Conservation (phyloP, 2,329 filamentous ascomycete genomes). For the Colletotrichum orchidophilum region DNA sequence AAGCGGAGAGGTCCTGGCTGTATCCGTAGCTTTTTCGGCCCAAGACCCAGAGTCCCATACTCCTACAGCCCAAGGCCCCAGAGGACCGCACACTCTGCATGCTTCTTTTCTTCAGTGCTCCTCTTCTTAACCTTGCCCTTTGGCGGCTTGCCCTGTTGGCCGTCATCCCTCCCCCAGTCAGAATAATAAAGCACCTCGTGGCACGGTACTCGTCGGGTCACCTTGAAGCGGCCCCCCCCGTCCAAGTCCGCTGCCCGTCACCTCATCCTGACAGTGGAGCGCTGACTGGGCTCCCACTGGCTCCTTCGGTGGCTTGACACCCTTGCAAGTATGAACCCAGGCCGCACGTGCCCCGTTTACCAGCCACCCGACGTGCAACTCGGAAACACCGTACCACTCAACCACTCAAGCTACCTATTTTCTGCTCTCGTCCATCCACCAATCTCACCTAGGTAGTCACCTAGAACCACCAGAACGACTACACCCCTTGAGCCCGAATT, state of each 20-base stretch:
- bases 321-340: conserved; percentile 8
- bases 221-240: conserved; percentile 1
- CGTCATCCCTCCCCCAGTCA: neutral
- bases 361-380: conserved; percentile 25
- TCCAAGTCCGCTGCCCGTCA: conserved; percentile 31
- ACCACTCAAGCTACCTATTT: no score
- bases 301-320: conserved; percentile 19
- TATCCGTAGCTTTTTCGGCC: conserved; percentile 16
- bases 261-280: conserved; percentile 29
- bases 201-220: neutral
- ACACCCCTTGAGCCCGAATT: neutral
- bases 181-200: neutral
- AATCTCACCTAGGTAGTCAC: neutral
- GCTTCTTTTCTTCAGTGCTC: neutral
- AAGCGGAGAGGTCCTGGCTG: conserved; percentile 7
- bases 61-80: conserved; percentile 20
- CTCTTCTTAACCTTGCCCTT: neutral
- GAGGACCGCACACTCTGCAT: neutral
- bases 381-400: neutral
- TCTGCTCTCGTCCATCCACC: conserved; percentile 9
- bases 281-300: neutral
- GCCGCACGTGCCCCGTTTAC: conserved; percentile 21
- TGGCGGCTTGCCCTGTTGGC: neutral
- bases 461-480: neutral
- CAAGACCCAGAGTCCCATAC: conserved; percentile 19